Conservation (phyloP, 2,329 filamentous ascomycete genomes). For the Pyricularia sp. region DNA sequence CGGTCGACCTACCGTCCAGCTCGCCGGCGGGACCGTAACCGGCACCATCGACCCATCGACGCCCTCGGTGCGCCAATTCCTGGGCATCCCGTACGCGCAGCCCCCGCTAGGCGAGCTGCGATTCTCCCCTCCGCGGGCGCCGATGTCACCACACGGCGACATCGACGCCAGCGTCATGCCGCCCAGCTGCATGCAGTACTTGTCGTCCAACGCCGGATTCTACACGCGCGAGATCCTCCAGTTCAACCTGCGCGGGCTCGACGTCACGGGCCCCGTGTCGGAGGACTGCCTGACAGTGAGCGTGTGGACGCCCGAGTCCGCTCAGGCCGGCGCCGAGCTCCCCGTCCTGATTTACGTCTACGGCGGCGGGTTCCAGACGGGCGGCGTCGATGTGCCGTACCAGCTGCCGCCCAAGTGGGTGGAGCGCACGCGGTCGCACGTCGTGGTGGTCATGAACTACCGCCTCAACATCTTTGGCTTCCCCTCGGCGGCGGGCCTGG, state of each 20-base stretch:
- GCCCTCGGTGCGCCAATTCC: slow-evolving; percentile 21
- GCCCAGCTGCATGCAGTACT: not conserved
- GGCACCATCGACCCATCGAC: not conserved
- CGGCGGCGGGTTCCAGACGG: slow-evolving; percentile 19
- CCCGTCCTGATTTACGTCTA: slow-evolving; percentile 10
- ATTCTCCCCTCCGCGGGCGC: slow-evolving; percentile 9
- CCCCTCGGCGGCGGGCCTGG: slow-evolving; percentile 18
- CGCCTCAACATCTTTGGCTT: slow-evolving; percentile 25
- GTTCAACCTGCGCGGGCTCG: slow-evolving; percentile 14
- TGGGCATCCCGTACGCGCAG: slow-evolving; percentile 48
- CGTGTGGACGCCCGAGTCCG: slow-evolving; percentile 9
- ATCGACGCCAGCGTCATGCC: not conserved
- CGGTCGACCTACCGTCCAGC: not conserved
- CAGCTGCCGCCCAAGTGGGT: slow-evolving; percentile 11
- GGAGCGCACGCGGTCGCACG: slow-evolving; percentile 9
- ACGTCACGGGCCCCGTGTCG: slow-evolving; percentile 23
- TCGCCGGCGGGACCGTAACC: not conserved
- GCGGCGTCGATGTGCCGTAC: slow-evolving; percentile 10
- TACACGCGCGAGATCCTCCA: not conserved
- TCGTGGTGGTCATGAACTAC: slow-evolving; percentile 31
- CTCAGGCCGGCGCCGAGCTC: slow-evolving; percentile 8
- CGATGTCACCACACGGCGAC: slow-evolving; percentile 18
- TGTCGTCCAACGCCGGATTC: not conserved
- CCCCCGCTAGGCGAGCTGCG: slow-evolving; percentile 26
- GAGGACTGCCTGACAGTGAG: slow-evolving; percentile 11